phyloP scores from a whole-genome alignment of 805 yeast genomes.

The Zygoascus tannicola region DNA sequence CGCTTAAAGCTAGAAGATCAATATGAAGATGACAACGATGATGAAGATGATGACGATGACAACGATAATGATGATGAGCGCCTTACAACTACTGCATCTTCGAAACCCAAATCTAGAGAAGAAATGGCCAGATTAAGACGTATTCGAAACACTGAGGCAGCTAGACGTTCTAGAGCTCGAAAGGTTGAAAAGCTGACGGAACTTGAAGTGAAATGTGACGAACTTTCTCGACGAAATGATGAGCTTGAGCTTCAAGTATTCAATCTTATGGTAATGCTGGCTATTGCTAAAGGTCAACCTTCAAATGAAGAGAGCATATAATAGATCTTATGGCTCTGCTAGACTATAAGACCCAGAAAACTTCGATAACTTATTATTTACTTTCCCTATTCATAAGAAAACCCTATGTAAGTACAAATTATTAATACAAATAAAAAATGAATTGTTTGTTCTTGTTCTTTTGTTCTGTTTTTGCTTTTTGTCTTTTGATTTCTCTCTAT shows the following conservation, averaged over 20 bases:
- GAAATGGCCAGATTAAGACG: slow-evolving; percentile 62
- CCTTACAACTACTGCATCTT: background rate
- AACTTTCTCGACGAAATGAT: slow-evolving; percentile 32
- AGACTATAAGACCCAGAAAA: too few species aligned
- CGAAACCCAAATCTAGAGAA: background rate
- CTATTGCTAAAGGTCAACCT: slow-evolving; percentile 5
- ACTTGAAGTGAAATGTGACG: slow-evolving; percentile 72
- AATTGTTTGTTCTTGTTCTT: too few species aligned
- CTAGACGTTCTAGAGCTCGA: slow-evolving; percentile 86
- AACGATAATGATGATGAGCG: background rate
- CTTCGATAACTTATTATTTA: too few species aligned
- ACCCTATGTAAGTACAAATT: too few species aligned
- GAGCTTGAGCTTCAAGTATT: slow-evolving; percentile 17
- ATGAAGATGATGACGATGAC: too few species aligned
- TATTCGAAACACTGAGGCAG: slow-evolving; percentile 81
- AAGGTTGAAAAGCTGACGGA: slow-evolving; percentile 87
- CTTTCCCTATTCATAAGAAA: too few species aligned
- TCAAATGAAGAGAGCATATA: too few species aligned
- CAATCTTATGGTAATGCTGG: slow-evolving; percentile 8
- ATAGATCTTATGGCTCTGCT: too few species aligned
- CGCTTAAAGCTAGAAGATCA: background rate
- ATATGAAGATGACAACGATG: too few species aligned
- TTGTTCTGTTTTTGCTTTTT: too few species aligned
- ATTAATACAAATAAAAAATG: too few species aligned
- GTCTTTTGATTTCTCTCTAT: too few species aligned